Evolutionary conservation across 1,284 basidiomycete species (phyloP).

Genomic region (Puccinia triticina): DNA sequence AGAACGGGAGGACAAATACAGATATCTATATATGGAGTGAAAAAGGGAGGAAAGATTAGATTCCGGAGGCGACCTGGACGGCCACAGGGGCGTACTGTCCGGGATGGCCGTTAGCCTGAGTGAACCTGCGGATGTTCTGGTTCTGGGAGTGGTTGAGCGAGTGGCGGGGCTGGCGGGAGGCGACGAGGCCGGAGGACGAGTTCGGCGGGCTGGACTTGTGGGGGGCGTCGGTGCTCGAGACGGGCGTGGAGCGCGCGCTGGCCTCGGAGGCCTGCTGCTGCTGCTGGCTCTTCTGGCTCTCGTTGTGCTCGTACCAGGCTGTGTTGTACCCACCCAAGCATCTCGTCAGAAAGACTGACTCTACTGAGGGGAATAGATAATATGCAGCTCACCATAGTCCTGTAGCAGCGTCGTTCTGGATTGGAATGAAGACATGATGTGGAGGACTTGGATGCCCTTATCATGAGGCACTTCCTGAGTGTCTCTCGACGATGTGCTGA

Average conservation of each 20-base stretch:
- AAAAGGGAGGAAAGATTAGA: neutral
- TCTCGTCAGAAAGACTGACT: neutral
- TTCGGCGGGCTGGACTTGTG: neutral
- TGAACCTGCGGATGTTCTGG: conserved; percentile 23
- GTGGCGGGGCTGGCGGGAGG: neutral
- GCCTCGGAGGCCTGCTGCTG: neutral
- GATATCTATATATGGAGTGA: neutral
- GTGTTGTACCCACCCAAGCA: neutral
- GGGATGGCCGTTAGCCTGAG: conserved; percentile 6
- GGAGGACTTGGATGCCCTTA: conserved; percentile 88
- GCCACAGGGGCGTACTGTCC: neutral
- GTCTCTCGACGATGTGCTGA: conserved; percentile 61
- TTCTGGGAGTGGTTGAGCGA: neutral
- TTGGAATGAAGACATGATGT: conserved; percentile 87
- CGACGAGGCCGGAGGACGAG: neutral
- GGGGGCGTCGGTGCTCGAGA: too few species aligned
- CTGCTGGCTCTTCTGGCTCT: conserved; percentile 28
- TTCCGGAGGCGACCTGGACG: conserved; percentile 26
- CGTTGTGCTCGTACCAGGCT: conserved; percentile 51
- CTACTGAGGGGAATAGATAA: neutral
- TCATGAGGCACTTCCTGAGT: conserved; percentile 88
- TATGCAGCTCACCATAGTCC: conserved; percentile 60
- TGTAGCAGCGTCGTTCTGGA: conserved; percentile 87
- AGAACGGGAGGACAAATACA: neutral
- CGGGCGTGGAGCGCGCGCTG: neutral